A percentile compares a stretch with the other conserved stretches of the same genome.
Evolutionary conservation across 2,329 filamentous ascomycete genomes (phyloP).

Genomic region (Pseudophaeomoniella oleicola): DNA sequence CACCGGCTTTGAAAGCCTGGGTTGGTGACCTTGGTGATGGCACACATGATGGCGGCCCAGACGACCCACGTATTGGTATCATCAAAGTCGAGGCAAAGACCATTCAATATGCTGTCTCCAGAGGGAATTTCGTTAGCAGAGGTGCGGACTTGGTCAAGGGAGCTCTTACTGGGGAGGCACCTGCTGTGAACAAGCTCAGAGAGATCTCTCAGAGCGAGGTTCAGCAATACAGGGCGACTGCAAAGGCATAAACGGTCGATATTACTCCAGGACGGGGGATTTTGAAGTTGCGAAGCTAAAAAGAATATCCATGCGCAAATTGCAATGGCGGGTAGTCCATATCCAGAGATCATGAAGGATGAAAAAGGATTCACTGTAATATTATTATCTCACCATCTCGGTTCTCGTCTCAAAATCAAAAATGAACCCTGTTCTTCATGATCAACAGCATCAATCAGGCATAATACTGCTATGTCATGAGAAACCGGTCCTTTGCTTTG

Average conservation of each 20-base stretch:
- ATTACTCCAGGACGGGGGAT: no score
- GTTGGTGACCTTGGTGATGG: conserved; percentile 74
- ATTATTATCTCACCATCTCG: no score
- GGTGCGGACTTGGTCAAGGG: conserved; percentile 63
- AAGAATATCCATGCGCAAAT: background rate
- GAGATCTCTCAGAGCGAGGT: conserved; percentile 57
- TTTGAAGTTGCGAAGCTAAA: conserved; percentile 25
- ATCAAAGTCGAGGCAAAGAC: conserved; percentile 63
- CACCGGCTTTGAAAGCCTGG: conserved; percentile 62
- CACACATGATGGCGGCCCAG: conserved; percentile 63
- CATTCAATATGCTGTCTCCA: conserved; percentile 54
- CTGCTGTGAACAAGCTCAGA: conserved; percentile 60
- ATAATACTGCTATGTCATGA: no score
- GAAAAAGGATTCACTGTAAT: no score
- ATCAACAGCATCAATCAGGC: no score
- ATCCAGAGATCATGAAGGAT: background rate
- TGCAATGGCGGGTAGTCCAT: no score
- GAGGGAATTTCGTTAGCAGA: conserved; percentile 48
- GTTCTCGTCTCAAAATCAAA: no score
- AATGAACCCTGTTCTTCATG: no score
- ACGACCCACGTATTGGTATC: conserved; percentile 68
- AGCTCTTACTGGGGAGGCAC: conserved; percentile 54
- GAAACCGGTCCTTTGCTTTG: no score
- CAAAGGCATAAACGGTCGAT: no score
- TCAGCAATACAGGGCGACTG: no score